Base-by-base conservation (phyloP, 768 basidiomycete genomes). In the Termitomyces sp. region DNA sequence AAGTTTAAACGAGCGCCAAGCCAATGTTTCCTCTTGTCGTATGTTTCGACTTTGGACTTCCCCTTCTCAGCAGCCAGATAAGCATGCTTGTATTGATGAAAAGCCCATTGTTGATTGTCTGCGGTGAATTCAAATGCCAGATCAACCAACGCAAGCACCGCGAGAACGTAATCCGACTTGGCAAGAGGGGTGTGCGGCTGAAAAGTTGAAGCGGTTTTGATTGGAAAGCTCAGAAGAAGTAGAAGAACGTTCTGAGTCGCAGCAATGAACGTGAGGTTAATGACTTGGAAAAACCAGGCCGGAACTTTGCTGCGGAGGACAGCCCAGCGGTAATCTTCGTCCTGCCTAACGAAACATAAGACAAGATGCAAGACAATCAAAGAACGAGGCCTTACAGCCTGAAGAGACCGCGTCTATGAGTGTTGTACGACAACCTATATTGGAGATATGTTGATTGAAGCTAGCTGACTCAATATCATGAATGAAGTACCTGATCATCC, bases 291-390 rank as follows among this genome's bases (percentile, higher is more conserved):
- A 16, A 85, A 74, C 64, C 67, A 69, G 57, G 71, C 70, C 1
- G 72, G 70, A 18, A 80, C 66, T 49, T 84, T 77, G 41, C 73
- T 69, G 42, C 94, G 84, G 15, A 97, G 77, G 37, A 93, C 74
- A 2, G 76, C 82, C 92, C 95, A 98, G 28, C 96, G 88, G 66
- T 98, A 98, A 70, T 97, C 94, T 70, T 96, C 94, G 26, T 90
- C 91, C 28, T 81, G 78, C 7, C 89, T 92, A 57, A 28, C 37
- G 58, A 28, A 45, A 59, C 26, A 55, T 57, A 12, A 48, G 31
- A 33, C 16, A 20, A n/a, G n/a, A 41, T 31, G 42, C 22, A 9
- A 42, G 48, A 22, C 18, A 16, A 2, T 33, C 22, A 20, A 18
- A 20, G 34, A 42, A 49, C 8, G 33, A 20, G 26, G 4, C 71